Evolutionary conservation across 805 yeast species (phyloP).

Genomic region (Hanseniaspora taiwanica): DNA sequence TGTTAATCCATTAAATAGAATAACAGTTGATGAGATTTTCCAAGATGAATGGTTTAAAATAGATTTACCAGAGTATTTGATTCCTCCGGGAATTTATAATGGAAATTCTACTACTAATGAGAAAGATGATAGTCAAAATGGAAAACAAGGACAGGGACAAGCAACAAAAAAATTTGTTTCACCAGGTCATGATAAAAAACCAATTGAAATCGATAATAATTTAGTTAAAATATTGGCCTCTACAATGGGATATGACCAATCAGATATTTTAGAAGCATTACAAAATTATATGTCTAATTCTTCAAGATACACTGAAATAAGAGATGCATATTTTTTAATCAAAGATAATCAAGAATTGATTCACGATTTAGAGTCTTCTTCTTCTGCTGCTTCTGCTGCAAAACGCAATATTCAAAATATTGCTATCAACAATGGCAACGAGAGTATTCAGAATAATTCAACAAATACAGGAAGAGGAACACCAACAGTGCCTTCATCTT

Average conservation of each 20-base stretch:
- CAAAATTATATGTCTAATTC: constrained; percentile 28
- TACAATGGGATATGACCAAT: constrained; percentile 82
- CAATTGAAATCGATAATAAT: constrained; percentile 52
- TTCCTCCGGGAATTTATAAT: too few relatives aligned
- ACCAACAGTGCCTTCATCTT: constrained; percentile 5
- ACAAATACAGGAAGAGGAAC: constrained; percentile 18
- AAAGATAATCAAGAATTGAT: constrained; percentile 64
- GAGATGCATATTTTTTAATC: constrained; percentile 76
- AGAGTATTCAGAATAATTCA: constrained; percentile 40
- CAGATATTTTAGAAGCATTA: constrained; percentile 67
- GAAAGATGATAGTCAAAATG: too few relatives aligned
- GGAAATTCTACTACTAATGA: too few relatives aligned
- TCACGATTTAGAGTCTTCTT: constrained; percentile 48
- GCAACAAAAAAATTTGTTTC: neutral
- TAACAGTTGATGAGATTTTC: constrained; percentile 83
- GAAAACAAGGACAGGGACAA: neutral
- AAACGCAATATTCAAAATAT: constrained; percentile 6
- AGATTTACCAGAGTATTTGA: constrained; percentile 65
- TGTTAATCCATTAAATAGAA: constrained; percentile 87
- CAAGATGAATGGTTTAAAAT: constrained; percentile 88
- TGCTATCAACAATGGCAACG: constrained; percentile 19
- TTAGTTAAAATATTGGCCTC: constrained; percentile 60
- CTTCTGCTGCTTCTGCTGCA: too few relatives aligned
- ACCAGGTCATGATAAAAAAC: neutral
- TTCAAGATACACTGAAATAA: constrained; percentile 55